Evolutionary conservation across 1,139 yeast species (phyloP).

Genomic region (Magnusiomyces sp.): DNA sequence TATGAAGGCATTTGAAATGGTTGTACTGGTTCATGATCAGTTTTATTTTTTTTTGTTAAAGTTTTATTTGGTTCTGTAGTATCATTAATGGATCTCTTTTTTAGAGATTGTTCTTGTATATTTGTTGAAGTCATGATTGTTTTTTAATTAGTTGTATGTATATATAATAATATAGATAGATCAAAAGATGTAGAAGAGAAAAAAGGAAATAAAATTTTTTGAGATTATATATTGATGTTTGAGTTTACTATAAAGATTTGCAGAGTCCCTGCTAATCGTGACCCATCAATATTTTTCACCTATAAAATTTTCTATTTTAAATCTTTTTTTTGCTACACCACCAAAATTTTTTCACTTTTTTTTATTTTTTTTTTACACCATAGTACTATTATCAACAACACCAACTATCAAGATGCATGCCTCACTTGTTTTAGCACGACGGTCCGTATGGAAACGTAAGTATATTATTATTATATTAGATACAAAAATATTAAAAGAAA

Average conservation of each 20-base stretch:
- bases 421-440: conserved; percentile 44
- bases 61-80: conserved; percentile 10
- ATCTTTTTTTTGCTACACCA: no score
- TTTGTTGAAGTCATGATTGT: conserved; percentile 3
- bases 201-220: conserved; percentile 1
- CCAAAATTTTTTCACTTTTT: no score
- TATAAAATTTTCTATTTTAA: no score
- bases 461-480: not conserved
- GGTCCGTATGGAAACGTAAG: conserved; percentile 72
- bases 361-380: no score
- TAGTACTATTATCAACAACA: no score
- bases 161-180: not conserved
- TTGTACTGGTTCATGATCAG: conserved; percentile 14
- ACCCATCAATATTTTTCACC: not conserved
- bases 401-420: conserved; percentile 50
- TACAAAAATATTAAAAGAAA: not conserved
- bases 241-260: not conserved
- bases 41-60: conserved; percentile 17
- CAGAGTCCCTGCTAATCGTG: not conserved
- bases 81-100: not conserved
- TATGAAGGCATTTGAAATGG: conserved; percentile 15
- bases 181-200: not conserved
- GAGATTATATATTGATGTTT: no score
- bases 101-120: no score
- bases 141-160: conserved; percentile 3